Conservation (phyloP, 2,329 filamentous ascomycete genomes). For the Exophiala alcalophila region DNA sequence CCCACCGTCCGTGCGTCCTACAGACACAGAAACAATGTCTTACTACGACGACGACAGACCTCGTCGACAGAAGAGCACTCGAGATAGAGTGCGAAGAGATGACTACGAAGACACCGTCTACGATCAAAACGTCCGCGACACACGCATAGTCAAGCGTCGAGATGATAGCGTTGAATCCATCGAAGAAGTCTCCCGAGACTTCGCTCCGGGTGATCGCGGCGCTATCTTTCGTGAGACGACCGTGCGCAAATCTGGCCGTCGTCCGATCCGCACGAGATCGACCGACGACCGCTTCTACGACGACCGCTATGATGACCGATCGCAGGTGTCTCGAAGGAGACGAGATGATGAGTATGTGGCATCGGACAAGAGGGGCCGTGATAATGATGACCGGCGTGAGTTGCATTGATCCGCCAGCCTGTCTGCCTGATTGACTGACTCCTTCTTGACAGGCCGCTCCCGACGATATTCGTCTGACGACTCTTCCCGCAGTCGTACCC, state of each 20-base stretch:
- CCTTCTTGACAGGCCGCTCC: slow-evolving; percentile 23
- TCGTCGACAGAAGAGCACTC: slow-evolving; percentile 41
- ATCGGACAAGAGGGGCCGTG: slow-evolving; percentile 14
- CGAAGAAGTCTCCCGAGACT: slow-evolving; percentile 81
- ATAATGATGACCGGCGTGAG: slow-evolving; percentile 35
- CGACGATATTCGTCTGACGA: slow-evolving; percentile 35
- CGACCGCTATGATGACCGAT: slow-evolving; percentile 43
- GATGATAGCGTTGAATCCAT: slow-evolving; percentile 73
- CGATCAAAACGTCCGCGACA: slow-evolving; percentile 27
- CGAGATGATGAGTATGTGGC: slow-evolving; percentile 48
- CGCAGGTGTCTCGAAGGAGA: slow-evolving; percentile 35
- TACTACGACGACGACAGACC: slow-evolving; percentile 56
- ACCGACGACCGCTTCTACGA: slow-evolving; percentile 37
- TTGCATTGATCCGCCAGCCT: slow-evolving; percentile 15
- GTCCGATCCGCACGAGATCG: slow-evolving; percentile 33
- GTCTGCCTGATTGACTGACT: slow-evolving; percentile 4
- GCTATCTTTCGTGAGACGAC: slow-evolving; percentile 34
- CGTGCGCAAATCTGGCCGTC: slow-evolving; percentile 36
- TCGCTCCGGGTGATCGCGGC: slow-evolving; percentile 65
- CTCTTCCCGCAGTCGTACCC: slow-evolving; percentile 41
- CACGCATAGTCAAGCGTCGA: slow-evolving; percentile 42
- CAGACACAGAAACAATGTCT: slow-evolving; percentile 26
- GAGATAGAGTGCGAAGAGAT: slow-evolving; percentile 24
- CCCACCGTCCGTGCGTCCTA: slow-evolving; percentile 4
- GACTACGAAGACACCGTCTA: slow-evolving; percentile 29